Evolutionary conservation across 345 rosid genomes (phyloP), one percentile per base, ranked within the genome.

Genomic region (Linum trigynum): DNA sequence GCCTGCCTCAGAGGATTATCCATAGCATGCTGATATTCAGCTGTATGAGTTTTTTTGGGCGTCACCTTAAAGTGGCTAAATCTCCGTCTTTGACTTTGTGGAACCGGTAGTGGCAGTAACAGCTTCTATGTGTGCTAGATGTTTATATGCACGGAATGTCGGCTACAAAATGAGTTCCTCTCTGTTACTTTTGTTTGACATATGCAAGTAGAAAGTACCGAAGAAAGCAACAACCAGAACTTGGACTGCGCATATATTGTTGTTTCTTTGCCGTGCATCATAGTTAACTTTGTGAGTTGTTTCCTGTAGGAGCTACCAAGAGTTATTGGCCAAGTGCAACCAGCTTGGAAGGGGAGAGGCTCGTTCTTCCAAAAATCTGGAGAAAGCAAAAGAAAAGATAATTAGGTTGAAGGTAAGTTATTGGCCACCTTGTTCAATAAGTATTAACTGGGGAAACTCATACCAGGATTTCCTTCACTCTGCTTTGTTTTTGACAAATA

Each of bases 331-430:
- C 16, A 90, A 91, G 80, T 90, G 97, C 79, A 88, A 85, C 75
- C 77, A 84, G 74, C 86, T 85, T 41, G 96, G 96, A 43, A 83
- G 96, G 80, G 96, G 88, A 3, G 96, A 91, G 78, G 86, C 97
- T 65, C 84, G 81, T 65, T 78, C 83, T 32, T 73, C 77, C 45
- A 79, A 73, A 72, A 84, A 79, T 73, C 91, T 90, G 6, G 96
- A 84, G 77, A 88, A 87, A 71, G 95, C 91, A 57, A 78, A 81
- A 80, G 81, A 74, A 62, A 90, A 87, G 76, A 84, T 88, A 39
- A 77, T 61, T 64, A 84, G 77, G 75, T 55, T 91, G 71, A 90
- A 88, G 90, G 92, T 85, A 69, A 67, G 70, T 65, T 17, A 12
- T 12, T 41, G 36, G 55, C 57, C 11, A 48, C 61, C 17, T n/a